A percentile compares a stretch with the other conserved stretches of the same genome.
phyloP scores from a whole-genome alignment of 805 yeast genomes.

The Cyberlindnera petersonii region DNA sequence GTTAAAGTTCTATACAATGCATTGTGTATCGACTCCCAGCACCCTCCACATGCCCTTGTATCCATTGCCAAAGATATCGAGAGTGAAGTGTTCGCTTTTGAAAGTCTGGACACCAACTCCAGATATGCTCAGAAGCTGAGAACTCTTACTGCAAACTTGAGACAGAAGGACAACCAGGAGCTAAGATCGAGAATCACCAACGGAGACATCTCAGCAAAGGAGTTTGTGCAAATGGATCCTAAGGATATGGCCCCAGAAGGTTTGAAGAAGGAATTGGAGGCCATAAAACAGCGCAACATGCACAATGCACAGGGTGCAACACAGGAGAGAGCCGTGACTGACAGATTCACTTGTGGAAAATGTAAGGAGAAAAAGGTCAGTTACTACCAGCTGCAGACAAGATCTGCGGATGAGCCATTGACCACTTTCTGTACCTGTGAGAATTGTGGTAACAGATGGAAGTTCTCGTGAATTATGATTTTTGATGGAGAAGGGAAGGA shows the following conservation, averaged over 20 bases:
- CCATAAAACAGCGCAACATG: constrained; percentile 80
- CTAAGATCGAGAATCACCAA: constrained; percentile 63
- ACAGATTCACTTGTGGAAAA: constrained; percentile 94
- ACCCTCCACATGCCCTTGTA: constrained; percentile 59
- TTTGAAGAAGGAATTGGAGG: constrained; percentile 78
- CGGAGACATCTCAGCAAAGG: constrained; percentile 62
- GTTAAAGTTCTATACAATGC: constrained; percentile 84
- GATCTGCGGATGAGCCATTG: constrained; percentile 98
- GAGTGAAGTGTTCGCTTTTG: constrained; percentile 57
- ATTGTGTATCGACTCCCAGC: constrained; percentile 71
- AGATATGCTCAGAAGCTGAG: constrained; percentile 80
- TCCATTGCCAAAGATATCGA: constrained; percentile 70
- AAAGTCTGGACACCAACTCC: constrained; percentile 46
- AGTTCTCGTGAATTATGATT: constrained; percentile 56
- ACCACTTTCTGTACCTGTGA: constrained; percentile 98
- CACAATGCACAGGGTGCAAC: constrained; percentile 98
- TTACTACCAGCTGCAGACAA: constrained; percentile 95
- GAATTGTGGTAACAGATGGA: constrained; percentile 97
- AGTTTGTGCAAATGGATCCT: constrained; percentile 79
- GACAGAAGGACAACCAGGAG: constrained; percentile 87
- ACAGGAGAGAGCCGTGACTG: constrained; percentile 92
- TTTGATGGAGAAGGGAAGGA: too few species aligned
- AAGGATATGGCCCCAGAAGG: constrained; percentile 95
- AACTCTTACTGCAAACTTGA: constrained; percentile 79
- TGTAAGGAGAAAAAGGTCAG: constrained; percentile 97